phyloP scores from a whole-genome alignment of 2,329 filamentous ascomycete species.

The Cladosporium sp. region DNA sequence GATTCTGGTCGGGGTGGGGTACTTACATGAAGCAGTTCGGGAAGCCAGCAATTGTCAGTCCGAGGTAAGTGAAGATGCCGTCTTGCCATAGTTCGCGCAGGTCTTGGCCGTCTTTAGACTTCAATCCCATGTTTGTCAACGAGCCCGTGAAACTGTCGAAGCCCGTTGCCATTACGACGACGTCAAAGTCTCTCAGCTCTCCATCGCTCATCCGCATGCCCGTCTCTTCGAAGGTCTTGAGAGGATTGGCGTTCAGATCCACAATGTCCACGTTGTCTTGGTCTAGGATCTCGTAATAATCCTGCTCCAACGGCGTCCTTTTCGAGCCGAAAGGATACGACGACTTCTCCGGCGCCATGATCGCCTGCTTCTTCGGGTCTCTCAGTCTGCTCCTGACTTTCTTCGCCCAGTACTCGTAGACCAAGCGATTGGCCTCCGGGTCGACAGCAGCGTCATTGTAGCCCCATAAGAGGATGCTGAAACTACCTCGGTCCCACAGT shows the following conservation, averaged over 20 bases:
- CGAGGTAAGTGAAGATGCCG: constrained; percentile 39
- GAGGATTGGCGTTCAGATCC: constrained; percentile 39
- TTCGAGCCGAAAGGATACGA: constrained; percentile 44
- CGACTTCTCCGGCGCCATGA: constrained; percentile 39
- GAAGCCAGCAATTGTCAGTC: constrained; percentile 30
- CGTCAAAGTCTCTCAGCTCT: constrained; percentile 39
- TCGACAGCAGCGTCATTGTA: constrained; percentile 37
- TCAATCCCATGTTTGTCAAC: constrained; percentile 34
- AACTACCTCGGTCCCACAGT: constrained; percentile 34
- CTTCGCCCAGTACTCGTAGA: constrained; percentile 44
- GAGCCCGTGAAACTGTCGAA: constrained; percentile 40
- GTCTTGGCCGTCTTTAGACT: constrained; percentile 30
- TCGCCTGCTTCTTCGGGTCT: constrained; percentile 41
- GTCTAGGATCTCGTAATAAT: constrained; percentile 46
- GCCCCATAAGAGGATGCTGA: constrained; percentile 39
- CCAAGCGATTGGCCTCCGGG: constrained; percentile 36
- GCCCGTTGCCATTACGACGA: constrained; percentile 43
- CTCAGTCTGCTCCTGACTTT: constrained; percentile 39
- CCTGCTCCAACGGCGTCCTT: constrained; percentile 41
- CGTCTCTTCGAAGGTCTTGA: constrained; percentile 39
- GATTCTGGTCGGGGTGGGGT: too few species aligned
- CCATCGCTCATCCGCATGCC: constrained; percentile 41
- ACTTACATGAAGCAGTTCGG: constrained; percentile 34
- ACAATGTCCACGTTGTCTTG: constrained; percentile 39
- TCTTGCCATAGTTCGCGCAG: constrained; percentile 43